Evolutionary conservation across 164 flowering plant species (phyloP), one percentile per base, ranked within the genome.

Genomic region (Vitis vinifera): DNA sequence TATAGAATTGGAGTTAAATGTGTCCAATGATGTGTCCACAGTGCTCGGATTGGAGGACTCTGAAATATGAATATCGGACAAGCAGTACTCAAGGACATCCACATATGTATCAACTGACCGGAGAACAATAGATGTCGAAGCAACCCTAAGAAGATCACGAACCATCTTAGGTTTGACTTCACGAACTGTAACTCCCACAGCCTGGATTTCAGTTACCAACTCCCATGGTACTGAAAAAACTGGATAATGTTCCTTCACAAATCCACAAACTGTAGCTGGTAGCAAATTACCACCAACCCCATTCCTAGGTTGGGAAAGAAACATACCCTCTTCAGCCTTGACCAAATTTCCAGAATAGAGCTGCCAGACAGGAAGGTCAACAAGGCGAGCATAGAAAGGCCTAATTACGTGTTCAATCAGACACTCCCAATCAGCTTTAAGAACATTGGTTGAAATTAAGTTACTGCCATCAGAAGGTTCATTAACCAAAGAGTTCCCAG

Each of bases 151-250:
- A 72, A 93, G 97, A 76, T 89, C 90, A 14, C 99, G 85, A 16
- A 95, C 98, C 98, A 95, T 95, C 83, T 89, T 93, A 62, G 99
- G 99, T 78, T 81, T 93, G 68, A 95, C 86, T 86, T 95, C 96
- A 71, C 86, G 83, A 62, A 90, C 91, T 67, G 76, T 67, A 62
- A 88, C 71, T 19, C 99, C 99, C 70, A 93, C 87, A 11, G 87
- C 89, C 75, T 91, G 94, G 71, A 95, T 85, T 81, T 95, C 99
- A 73, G 85, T 78, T 60, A 95, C 89, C 83, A 95, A 80, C 74
- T 93, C 97, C 98, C 98, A 93, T n/a, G 99, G 98, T 47, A 95
- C 94, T 31, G 90, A 88, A 78, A 95, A 95, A 49, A 95, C 99
- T 19, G 93, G 98, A 80, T 95, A 93, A 71, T 93, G 97, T 72